These are phyloP conservation scores for Avena atlantica DNA, from an alignment of 176 grass and related monocot genomes.

Conservation along the genomic window DNA sequence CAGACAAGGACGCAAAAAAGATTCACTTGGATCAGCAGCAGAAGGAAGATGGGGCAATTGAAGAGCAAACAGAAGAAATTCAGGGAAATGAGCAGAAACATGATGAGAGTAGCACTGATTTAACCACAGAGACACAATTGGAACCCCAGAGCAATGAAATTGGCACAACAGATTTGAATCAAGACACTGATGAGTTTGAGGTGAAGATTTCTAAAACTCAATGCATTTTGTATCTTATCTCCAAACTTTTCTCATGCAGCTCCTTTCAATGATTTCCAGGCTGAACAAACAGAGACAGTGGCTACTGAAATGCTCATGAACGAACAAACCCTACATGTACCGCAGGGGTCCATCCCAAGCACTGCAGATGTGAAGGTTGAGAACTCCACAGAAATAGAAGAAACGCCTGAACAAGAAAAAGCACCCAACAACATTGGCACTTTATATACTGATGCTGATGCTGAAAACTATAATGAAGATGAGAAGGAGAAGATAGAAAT, in stretches of 20 bases:
- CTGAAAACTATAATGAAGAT: constrained; percentile 39
- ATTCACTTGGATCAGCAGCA: constrained; percentile 39
- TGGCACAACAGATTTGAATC: neutral
- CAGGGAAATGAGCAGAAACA: constrained; percentile 42
- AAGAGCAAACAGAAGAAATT: constrained; percentile 38
- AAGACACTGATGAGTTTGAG: constrained; percentile 19
- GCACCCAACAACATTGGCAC: neutral
- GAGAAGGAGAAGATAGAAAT: constrained; percentile 30
- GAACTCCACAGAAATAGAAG: constrained; percentile 29
- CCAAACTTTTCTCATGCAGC: constrained; percentile 29
- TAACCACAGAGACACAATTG: constrained; percentile 26
- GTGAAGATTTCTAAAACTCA: constrained; percentile 47
- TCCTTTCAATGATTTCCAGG: constrained; percentile 44
- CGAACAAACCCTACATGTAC: constrained; percentile 30
- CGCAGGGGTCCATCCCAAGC: constrained; percentile 37
- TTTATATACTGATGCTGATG: constrained; percentile 32
- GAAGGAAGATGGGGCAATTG: constrained; percentile 38
- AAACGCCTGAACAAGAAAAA: constrained; percentile 38
- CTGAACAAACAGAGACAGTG: constrained; percentile 40
- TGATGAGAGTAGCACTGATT: constrained; percentile 35
- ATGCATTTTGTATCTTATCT: constrained; percentile 28
- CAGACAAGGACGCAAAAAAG: constrained; percentile 36
- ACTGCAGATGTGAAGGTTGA: neutral
- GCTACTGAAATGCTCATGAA: constrained; percentile 41
- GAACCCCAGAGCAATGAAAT: constrained; percentile 35